Evolutionary conservation across 768 basidiomycete species (phyloP), one percentile per base, ranked within the genome.

Genomic region (Trametes sanguinea): DNA sequence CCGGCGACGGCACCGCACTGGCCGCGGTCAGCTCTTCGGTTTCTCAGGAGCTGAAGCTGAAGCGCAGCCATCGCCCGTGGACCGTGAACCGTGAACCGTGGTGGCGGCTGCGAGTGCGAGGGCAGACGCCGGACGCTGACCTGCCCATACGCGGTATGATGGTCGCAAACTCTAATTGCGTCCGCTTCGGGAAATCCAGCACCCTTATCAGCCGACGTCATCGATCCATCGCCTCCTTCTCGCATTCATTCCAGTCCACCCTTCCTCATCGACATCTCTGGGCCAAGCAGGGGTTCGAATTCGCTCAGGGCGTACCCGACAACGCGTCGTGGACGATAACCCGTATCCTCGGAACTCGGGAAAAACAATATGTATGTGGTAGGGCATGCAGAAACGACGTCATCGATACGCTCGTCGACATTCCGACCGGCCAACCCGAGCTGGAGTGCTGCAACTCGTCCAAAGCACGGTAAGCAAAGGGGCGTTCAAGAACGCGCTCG

Each of bases 121-220:
- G 35, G 2, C 22, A 22, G 22, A 22, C 22, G 22, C 22, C 22
- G 22, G 35, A 37, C 35, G 35, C 11, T 6, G 35, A 27, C 2
- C 29, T 32, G 42, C 39, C 51, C 57, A 32, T 11, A 30, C 8
- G 8, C 29, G 50, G 57, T 27, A 11, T 30, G n/a, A 44, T 22
- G 51, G 42, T 60, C 51, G 37, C 59, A 54, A 50, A 54, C 59
- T 62, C 47, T 56, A 42, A 32, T 51, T 32, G 7, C 33, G 1
- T 35, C 55, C 45, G 4, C 48, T 50, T 45, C 22, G 22, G 61
- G 60, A 37, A 62, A 37, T 11, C 42, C 46, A 51, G 33, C 33
- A 54, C 37, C 54, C 61, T 57, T 57, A 62, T 62, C 61, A 40
- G 42, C 10, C 61, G 61, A 62, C 61, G 54, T 57, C 61, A 57